Evolutionary conservation across 2,329 filamentous ascomycete species (phyloP), one percentile per base, ranked within the genome.

Genomic region (Aotearoamyces nothofagi): DNA sequence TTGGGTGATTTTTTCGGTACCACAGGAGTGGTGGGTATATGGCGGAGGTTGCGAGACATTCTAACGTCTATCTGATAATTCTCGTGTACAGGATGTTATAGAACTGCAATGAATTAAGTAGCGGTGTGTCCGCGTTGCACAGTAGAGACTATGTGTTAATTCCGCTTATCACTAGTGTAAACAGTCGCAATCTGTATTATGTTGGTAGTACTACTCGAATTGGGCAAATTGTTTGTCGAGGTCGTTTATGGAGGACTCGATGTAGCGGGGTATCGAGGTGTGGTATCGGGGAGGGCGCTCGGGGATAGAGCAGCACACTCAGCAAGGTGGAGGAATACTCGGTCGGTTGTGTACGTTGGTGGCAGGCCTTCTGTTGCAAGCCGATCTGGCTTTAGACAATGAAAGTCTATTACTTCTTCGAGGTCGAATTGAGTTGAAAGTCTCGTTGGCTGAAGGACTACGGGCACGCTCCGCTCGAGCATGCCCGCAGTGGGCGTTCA

Each of bases 391-490:
- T 30, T 30, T 37, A 39, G 43, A 50, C 45, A 44, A 32, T 41
- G 31, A 61, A 60, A 57, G 66, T 68, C 57, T 61, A 26, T 67
- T 75, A 71, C 75, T 76, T 68, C 65, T 72, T 78, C 72, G 66
- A 73, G 56, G 52, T 64, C 62, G 61, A 20, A 60, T 68, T 63
- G 59, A 54, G 64, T 70, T 67, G 63, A 65, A 64, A 61, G 61
- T 66, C 66, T 83, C 77, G 62, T 74, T 76, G 78, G 76, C 79
- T 83, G 78, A 72, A 73, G 77, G 78, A 82, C 80, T 84, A 70
- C 74, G 69, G 68, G 69, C 69, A 65, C 49, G 58, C 57, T 56
- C 54, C 49, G 52, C 48, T 49, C 44, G 51, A 51, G 51, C 56
- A 56, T 58, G 63, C 70, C 73, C 75, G 75, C 72, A 84, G 78